phyloP scores from a whole-genome alignment of 2,329 filamentous ascomycete genomes.

The Penicillium sp. region DNA sequence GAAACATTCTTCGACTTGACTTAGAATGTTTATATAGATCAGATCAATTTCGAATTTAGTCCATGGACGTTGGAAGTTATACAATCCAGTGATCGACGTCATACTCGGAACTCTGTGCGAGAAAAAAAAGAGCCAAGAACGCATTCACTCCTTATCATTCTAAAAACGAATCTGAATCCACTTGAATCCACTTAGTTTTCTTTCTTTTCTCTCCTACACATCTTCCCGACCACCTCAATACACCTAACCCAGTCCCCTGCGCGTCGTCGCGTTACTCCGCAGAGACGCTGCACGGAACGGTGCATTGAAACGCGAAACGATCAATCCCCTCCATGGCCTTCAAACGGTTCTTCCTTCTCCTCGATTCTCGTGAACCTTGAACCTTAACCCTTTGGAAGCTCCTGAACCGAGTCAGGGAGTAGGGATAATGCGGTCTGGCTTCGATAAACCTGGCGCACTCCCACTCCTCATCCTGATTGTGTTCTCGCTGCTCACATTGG shows the following conservation, averaged over 20 bases:
- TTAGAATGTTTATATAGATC: not conserved
- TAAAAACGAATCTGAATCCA: not conserved
- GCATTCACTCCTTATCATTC: not conserved
- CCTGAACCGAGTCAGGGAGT: constrained; percentile 63
- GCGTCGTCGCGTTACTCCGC: constrained; percentile 1
- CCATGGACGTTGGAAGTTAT: not conserved
- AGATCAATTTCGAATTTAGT: not conserved
- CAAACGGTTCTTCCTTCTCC: constrained; percentile 2
- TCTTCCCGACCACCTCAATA: no score
- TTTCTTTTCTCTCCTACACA: not conserved
- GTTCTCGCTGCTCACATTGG: constrained; percentile 35
- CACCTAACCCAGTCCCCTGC: not conserved
- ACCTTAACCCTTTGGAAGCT: constrained; percentile 1
- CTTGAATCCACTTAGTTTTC: not conserved
- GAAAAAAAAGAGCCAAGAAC: not conserved
- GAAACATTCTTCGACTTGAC: not conserved
- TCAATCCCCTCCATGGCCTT: constrained; percentile 12
- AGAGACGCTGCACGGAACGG: constrained; percentile 3
- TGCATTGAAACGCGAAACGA: constrained; percentile 3
- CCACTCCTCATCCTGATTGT: constrained; percentile 34
- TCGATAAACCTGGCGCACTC: constrained; percentile 35
- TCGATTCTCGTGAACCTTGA: constrained; percentile 1
- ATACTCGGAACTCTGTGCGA: not conserved
- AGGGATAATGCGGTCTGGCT: constrained; percentile 36
- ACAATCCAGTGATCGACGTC: not conserved